phyloP scores from a whole-genome alignment of 2,329 filamentous ascomycete genomes.

The Magnaporthiopsis rhizophila region DNA sequence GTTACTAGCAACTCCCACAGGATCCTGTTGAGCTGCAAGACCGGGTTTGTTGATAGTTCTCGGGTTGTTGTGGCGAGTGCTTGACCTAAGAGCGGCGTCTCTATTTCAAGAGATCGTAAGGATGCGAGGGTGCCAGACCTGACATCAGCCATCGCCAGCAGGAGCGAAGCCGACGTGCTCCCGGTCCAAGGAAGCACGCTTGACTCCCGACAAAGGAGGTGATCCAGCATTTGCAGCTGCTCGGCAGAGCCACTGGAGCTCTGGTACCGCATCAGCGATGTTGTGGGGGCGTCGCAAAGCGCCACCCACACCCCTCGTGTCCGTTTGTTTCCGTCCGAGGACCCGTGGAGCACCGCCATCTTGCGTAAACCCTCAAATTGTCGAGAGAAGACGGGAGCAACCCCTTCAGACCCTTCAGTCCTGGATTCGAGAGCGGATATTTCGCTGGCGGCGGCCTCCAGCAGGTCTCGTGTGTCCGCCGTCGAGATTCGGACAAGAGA shows the following conservation, averaged over 20 bases:
- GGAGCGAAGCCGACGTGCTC: constrained; percentile 40
- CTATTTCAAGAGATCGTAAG: constrained; percentile 55
- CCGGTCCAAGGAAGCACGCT: constrained; percentile 37
- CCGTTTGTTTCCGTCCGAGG: constrained; percentile 15
- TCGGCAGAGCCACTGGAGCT: constrained; percentile 28
- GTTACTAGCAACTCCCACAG: constrained; percentile 38
- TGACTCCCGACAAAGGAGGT: constrained; percentile 26
- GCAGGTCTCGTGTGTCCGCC: constrained; percentile 35
- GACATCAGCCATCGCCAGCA: constrained; percentile 46
- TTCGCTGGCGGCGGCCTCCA: constrained; percentile 41
- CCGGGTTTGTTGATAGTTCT: constrained; percentile 41
- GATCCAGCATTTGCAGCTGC: constrained; percentile 39
- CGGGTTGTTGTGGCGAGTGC: constrained; percentile 42
- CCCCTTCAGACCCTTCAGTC: constrained; percentile 31
- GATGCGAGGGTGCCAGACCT: constrained; percentile 49
- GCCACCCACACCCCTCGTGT: constrained; percentile 34
- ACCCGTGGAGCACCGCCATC: constrained; percentile 33
- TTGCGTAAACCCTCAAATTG: constrained; percentile 53
- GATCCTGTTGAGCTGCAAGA: constrained; percentile 38
- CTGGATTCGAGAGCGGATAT: constrained; percentile 42
- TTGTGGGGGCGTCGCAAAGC: constrained; percentile 37
- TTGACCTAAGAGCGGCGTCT: constrained; percentile 53
- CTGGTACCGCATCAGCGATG: constrained; percentile 34
- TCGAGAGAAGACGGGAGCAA: constrained; percentile 41
- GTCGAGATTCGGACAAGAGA: constrained; percentile 41